Evolutionary conservation across 179 eudicot species (phyloP), one percentile per base, ranked within the genome.

Genomic region (Camellia oleifera): DNA sequence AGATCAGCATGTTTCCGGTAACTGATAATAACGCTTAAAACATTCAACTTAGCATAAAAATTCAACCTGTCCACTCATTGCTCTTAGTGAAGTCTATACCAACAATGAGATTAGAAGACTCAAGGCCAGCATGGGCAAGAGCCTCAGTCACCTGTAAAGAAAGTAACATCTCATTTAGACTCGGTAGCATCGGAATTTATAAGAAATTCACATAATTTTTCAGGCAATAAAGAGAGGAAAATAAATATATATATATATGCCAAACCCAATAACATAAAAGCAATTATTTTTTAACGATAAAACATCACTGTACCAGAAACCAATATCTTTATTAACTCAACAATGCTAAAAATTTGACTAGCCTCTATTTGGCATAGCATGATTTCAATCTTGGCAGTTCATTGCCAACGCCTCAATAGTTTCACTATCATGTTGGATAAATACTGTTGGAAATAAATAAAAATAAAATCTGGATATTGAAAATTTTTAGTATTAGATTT

Each of bases 31-130:
- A 12, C 5, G 58, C 26, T n/a, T 42, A 48, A 69, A 32, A 60
- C 58, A 65, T 7, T 18, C 44, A 56, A 62, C 12, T 26, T 66
- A 14, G 10, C n/a, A 69, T 32, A 53, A 75, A 83, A 74, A 46
- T 23, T 10, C 62, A 79, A 89, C 94, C 92, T 84, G 92, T 91
- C 94, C 94, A 91, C 61, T 91, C 94, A 80, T 91, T 91, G 89
- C 94, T 91, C 87, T 91, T 91, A 17, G 94, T 91, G 85, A 91
- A 88, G 85, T 91, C 94, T 63, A 91, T 87, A 53, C 92, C 94
- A 74, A 91, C 84, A 81, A 91, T 89, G 76, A 91, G 92, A 84
- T 91, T 91, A 32, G 94, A 89, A 79, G 94, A 91, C 79, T 89
- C 94, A 58, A 91, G 91, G 44, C 94, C 94, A 81, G 92, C 92